phyloP scores from a whole-genome alignment of 2,329 filamentous ascomycete genomes.

The Stagonosporopsis cucurbitacearum region DNA sequence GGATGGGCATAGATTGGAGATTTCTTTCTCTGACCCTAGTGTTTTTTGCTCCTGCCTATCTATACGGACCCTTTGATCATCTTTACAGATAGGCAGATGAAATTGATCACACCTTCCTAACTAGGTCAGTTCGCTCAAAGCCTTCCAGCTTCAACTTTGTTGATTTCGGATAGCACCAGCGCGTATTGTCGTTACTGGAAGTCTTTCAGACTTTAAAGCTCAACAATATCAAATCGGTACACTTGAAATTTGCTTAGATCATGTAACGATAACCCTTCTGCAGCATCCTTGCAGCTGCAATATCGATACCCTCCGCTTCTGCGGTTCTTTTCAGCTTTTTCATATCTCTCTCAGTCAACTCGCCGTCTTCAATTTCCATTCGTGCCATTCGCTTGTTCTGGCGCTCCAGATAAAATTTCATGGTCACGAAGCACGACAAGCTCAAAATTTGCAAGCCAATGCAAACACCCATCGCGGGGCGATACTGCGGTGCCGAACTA shows the following conservation, averaged over 20 bases:
- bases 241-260: conserved; percentile 38
- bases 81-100: too few species aligned
- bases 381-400: conserved; percentile 60
- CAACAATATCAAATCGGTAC: neutral
- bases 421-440: conserved; percentile 20
- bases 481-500: conserved; percentile 25
- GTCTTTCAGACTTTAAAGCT: neutral
- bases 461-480: conserved; percentile 30
- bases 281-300: conserved; percentile 57
- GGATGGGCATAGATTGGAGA: too few species aligned
- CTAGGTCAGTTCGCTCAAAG: too few species aligned
- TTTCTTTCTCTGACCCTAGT: too few species aligned
- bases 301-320: conserved; percentile 58
- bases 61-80: too few species aligned
- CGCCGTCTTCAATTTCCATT: conserved; percentile 57
- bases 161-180: too few species aligned
- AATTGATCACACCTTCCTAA: too few species aligned
- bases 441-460: conserved; percentile 29
- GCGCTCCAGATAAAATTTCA: conserved; percentile 33
- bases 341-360: conserved; percentile 57
- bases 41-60: too few species aligned
- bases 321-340: conserved; percentile 58
- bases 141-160: too few species aligned
- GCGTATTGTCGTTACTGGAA: neutral
- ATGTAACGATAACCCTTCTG: conserved; percentile 64